Conservation (phyloP, 2,329 filamentous ascomycete species). For the Talaromyces piceae region DNA sequence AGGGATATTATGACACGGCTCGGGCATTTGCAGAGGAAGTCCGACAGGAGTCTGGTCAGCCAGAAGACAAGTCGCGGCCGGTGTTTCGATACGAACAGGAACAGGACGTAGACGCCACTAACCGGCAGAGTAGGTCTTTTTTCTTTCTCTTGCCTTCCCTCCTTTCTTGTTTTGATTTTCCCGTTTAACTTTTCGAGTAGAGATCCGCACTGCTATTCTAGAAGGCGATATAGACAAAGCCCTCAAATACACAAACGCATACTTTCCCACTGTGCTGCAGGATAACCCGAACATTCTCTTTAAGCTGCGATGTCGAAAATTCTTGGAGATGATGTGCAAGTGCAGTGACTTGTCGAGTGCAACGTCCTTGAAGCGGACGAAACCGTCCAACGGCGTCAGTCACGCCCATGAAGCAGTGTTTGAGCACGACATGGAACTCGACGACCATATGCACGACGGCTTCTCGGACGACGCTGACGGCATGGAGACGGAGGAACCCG, state of each 20-base stretch:
- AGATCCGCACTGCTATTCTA: slow-evolving; percentile 77
- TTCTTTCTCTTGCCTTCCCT: not conserved
- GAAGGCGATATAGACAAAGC: slow-evolving; percentile 89
- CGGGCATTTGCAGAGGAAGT: slow-evolving; percentile 81
- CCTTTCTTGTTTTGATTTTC: too few species aligned
- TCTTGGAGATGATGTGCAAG: slow-evolving; percentile 85
- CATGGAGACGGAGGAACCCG: slow-evolving; percentile 49
- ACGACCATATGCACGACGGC: slow-evolving; percentile 40
- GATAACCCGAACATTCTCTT: slow-evolving; percentile 83
- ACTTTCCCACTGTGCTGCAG: slow-evolving; percentile 72
- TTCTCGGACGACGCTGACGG: slow-evolving; percentile 37
- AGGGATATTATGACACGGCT: slow-evolving; percentile 91
- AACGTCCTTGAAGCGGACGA: slow-evolving; percentile 31
- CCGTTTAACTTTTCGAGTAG: not conserved
- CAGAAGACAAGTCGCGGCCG: slow-evolving; percentile 46
- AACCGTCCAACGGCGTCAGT: slow-evolving; percentile 30
- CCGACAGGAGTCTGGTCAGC: slow-evolving; percentile 61
- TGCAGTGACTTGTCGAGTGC: slow-evolving; percentile 54
- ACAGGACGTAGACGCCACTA: slow-evolving; percentile 79
- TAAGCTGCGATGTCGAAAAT: slow-evolving; percentile 78
- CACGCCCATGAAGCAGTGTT: slow-evolving; percentile 41
- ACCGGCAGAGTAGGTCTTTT: slow-evolving; percentile 68
- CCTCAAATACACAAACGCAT: slow-evolving; percentile 68
- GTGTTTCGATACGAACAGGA: slow-evolving; percentile 58
- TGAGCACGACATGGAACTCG: slow-evolving; percentile 51